Conservation (phyloP, 73 alveolate genomes). For the Durusdinium trenchii region DNA sequence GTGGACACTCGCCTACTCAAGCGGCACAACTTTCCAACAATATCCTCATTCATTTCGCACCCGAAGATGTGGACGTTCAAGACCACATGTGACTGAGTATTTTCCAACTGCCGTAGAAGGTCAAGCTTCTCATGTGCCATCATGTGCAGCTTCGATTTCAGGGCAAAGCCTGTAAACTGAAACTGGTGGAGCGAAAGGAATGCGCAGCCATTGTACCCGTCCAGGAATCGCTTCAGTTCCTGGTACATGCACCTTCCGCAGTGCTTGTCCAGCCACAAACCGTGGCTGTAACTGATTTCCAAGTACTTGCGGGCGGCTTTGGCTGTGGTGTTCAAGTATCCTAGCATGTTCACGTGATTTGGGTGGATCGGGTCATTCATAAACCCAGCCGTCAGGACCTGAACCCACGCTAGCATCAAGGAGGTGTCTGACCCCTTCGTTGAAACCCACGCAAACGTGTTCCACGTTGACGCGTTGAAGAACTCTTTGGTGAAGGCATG, state of each 20-base stretch:
- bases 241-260: not conserved
- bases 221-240: not conserved
- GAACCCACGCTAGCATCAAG: conserved; percentile 18
- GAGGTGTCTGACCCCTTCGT: conserved; percentile 11
- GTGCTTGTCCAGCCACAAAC: not conserved
- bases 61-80: not conserved
- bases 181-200: not conserved
- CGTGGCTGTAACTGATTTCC: not conserved
- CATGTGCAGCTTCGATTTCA: conserved; percentile 29
- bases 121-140: not conserved
- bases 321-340: not conserved
- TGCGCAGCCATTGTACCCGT: not conserved
- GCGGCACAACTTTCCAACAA: not conserved
- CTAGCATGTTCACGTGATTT: not conserved
- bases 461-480: not conserved
- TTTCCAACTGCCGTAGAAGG: not conserved
- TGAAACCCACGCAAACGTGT: not conserved
- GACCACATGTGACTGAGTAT: not conserved
- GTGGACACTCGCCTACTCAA: not conserved
- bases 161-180: not conserved
- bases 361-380: not conserved
- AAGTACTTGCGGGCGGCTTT: not conserved
- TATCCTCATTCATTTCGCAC: conserved; percentile 35
- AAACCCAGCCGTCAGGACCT: not conserved
- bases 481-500: not conserved